Evolutionary conservation across 2,329 filamentous ascomycete species (phyloP).

Genomic region (Fusarium nurragi): DNA sequence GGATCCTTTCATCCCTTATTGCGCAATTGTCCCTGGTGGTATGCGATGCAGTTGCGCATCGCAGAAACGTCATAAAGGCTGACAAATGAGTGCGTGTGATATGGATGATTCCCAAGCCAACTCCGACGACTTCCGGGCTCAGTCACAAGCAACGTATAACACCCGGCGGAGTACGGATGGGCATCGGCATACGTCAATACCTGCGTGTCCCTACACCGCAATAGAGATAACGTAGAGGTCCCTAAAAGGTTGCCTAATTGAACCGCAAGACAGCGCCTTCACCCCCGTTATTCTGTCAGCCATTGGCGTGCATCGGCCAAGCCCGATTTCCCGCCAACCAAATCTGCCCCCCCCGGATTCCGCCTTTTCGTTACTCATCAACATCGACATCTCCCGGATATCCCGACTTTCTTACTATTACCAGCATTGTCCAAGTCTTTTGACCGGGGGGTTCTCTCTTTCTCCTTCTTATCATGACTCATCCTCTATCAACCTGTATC

Average conservation of each 20-base stretch:
- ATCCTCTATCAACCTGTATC: slow-evolving; percentile 1
- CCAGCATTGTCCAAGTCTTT: neutral
- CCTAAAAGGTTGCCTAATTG: slow-evolving; percentile 28
- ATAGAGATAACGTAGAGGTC: no score
- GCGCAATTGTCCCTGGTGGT: neutral
- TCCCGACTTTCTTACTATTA: no score
- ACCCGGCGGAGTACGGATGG: neutral
- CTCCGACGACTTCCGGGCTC: slow-evolving; percentile 1
- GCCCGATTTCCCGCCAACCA: slow-evolving; percentile 29
- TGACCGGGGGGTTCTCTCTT: no score
- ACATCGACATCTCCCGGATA: no score
- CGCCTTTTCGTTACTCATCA: neutral
- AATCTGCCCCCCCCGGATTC: slow-evolving; percentile 24
- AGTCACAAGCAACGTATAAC: slow-evolving; percentile 1
- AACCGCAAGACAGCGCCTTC: slow-evolving; percentile 33
- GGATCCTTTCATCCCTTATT: neutral
- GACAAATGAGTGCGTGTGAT: slow-evolving; percentile 9
- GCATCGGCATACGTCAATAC: neutral
- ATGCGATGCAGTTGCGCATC: neutral
- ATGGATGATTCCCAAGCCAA: slow-evolving; percentile 2
- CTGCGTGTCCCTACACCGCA: slow-evolving; percentile 13
- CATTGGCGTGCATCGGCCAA: slow-evolving; percentile 42
- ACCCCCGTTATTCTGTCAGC: slow-evolving; percentile 24
- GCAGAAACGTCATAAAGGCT: slow-evolving; percentile 21
- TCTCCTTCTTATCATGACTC: slow-evolving; percentile 25